phyloP scores from a whole-genome alignment of 352 stramenopile species.

The Phytophthora agathidicida region DNA sequence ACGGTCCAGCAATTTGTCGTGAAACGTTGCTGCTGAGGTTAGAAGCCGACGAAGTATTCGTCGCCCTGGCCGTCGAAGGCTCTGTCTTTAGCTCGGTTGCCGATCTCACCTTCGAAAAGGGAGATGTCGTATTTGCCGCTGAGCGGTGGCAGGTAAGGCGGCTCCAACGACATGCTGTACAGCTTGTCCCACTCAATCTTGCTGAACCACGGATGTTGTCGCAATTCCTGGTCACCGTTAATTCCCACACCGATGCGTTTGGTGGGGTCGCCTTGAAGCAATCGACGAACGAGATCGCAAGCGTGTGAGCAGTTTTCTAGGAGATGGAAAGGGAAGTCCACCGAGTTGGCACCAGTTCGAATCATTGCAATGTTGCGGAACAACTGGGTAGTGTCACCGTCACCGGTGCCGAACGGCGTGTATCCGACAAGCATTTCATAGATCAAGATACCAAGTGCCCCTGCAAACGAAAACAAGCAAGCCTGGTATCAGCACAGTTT shows the following conservation, averaged over 20 bases:
- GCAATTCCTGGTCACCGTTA: conserved; percentile 70
- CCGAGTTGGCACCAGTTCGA: conserved; percentile 79
- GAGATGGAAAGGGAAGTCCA: conserved; percentile 76
- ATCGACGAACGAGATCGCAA: conserved; percentile 90
- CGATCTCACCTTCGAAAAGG: conserved; percentile 78
- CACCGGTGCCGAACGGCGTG: conserved; percentile 92
- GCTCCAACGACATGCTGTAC: conserved; percentile 56
- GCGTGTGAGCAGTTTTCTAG: conserved; percentile 68
- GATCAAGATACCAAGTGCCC: conserved; percentile 95
- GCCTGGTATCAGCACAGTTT: no score
- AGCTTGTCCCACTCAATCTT: conserved; percentile 83
- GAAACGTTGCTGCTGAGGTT: no score
- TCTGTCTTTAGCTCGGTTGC: conserved; percentile 69
- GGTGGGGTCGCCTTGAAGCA: conserved; percentile 89
- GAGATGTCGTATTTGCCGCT: conserved; percentile 75
- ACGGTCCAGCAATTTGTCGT: no score
- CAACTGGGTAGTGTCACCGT: conserved; percentile 94
- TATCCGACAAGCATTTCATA: conserved; percentile 97
- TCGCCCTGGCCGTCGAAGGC: conserved; percentile 72
- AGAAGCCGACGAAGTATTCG: conserved; percentile 79
- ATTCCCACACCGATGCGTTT: conserved; percentile 80
- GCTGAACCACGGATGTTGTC: conserved; percentile 74
- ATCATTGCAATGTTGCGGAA: conserved; percentile 97
- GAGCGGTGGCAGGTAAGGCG: conserved; percentile 70
- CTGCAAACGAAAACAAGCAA: conserved; percentile 30